A percentile compares a stretch with the other conserved stretches of the same genome.
Evolutionary conservation across 1,139 yeast genomes (phyloP).

Genomic region (Kodamaea fungicola): DNA sequence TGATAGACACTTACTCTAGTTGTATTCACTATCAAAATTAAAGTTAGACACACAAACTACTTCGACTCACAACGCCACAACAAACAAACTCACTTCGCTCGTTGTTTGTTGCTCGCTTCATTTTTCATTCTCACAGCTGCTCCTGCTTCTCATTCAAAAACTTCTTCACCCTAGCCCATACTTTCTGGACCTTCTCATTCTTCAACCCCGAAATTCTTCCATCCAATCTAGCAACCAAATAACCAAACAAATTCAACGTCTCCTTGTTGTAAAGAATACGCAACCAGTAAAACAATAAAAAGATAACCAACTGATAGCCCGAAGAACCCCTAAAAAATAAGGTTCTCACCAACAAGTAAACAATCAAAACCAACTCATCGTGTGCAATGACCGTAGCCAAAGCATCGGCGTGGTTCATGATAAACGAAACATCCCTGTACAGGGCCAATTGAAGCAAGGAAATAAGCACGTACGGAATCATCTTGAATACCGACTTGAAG

Average conservation of each 20-base stretch:
- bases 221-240: slow-evolving; percentile 42
- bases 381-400: slow-evolving; percentile 55
- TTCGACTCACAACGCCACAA: too few relatives aligned
- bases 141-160: slow-evolving; percentile 34
- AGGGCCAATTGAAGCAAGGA: slow-evolving; percentile 54
- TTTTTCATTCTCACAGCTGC: too few relatives aligned
- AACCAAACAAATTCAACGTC: slow-evolving; percentile 42
- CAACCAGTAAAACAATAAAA: slow-evolving; percentile 64
- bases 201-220: slow-evolving; percentile 36
- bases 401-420: slow-evolving; percentile 34
- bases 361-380: slow-evolving; percentile 54
- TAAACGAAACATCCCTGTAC: slow-evolving; percentile 36
- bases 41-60: too few relatives aligned
- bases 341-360: slow-evolving; percentile 56
- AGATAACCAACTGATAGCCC: slow-evolving; percentile 61
- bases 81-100: too few relatives aligned
- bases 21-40: too few relatives aligned
- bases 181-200: slow-evolving; percentile 43
- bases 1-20: too few relatives aligned
- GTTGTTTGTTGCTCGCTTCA: too few relatives aligned
- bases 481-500: slow-evolving; percentile 62
- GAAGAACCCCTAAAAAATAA: slow-evolving; percentile 60
- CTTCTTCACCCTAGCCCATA: slow-evolving; percentile 41
- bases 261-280: slow-evolving; percentile 55
- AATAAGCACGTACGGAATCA: slow-evolving; percentile 56